Evolutionary conservation across 2,329 filamentous ascomycete genomes (phyloP).

Genomic region (Alternaria novae-zelandiae): DNA sequence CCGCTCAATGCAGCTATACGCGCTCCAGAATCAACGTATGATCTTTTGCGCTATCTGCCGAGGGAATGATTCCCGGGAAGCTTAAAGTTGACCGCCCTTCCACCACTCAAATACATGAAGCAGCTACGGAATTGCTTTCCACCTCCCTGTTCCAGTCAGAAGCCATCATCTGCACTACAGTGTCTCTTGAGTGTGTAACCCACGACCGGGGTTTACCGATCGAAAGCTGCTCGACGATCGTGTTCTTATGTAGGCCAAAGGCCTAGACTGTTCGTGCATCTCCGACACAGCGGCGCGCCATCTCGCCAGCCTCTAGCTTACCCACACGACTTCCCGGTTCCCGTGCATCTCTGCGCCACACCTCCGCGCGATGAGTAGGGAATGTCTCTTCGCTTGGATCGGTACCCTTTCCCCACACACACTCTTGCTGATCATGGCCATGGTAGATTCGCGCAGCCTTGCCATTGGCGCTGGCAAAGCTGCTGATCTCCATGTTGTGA

Average conservation of each 20-base stretch:
- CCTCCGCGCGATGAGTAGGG: not conserved
- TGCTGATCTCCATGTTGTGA: not conserved
- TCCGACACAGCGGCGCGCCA: slow-evolving; percentile 2
- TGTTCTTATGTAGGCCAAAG: not conserved
- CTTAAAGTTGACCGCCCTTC: not conserved
- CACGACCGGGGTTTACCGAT: slow-evolving; percentile 4
- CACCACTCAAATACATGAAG: not conserved
- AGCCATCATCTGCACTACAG: slow-evolving; percentile 1
- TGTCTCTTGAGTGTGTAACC: not conserved
- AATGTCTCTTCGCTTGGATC: not conserved
- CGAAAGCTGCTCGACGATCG: slow-evolving; percentile 8
- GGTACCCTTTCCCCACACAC: slow-evolving; percentile 7
- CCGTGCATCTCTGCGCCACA: slow-evolving; percentile 1
- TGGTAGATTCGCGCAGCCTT: slow-evolving; percentile 6
- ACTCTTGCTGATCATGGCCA: not conserved
- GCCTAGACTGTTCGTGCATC: not conserved
- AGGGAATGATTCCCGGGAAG: not conserved
- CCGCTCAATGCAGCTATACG: slow-evolving; percentile 1
- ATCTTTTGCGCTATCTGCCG: not conserved
- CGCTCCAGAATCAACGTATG: not conserved
- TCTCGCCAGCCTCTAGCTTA: not conserved
- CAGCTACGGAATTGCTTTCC: not conserved
- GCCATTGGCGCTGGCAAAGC: not conserved
- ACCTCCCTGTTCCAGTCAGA: slow-evolving; percentile 5
- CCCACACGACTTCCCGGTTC: slow-evolving; percentile 2